phyloP scores from a whole-genome alignment of 768 basidiomycete species.

The Pisolithus albus region DNA sequence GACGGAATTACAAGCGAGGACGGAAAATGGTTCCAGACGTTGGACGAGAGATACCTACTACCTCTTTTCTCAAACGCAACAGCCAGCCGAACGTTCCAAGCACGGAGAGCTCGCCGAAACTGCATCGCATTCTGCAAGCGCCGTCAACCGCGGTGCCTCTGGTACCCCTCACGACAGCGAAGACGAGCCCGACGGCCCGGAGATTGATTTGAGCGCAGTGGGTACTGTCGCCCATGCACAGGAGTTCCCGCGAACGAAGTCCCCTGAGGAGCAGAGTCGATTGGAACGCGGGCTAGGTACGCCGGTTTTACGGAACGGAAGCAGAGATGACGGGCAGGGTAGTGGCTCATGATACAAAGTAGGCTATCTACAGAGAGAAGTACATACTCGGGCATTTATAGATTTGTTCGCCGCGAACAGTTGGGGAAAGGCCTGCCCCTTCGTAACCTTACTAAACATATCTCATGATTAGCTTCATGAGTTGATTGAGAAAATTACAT shows the following conservation, averaged over 20 bases:
- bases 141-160: constrained; percentile 15
- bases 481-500: too few relatives aligned
- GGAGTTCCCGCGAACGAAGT: constrained; percentile 18
- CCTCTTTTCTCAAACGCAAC: constrained; percentile 92
- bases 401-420: not conserved
- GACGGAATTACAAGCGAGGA: constrained; percentile 47
- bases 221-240: constrained; percentile 4
- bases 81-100: constrained; percentile 80
- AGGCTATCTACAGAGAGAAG: too few relatives aligned
- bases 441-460: not conserved
- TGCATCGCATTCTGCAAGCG: constrained; percentile 23
- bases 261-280: constrained; percentile 44
- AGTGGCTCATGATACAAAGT: not conserved
- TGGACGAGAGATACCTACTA: constrained; percentile 91
- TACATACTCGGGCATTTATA: not conserved
- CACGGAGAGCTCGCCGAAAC: constrained; percentile 56
- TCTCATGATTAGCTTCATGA: not conserved
- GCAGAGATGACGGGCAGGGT: constrained; percentile 18
- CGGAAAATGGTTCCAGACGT: constrained; percentile 90
- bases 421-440: not conserved
- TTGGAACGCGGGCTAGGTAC: constrained; percentile 59
- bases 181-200: constrained; percentile 36
- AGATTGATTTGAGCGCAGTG: constrained; percentile 37
- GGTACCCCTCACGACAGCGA: constrained; percentile 34
- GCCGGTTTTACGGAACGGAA: constrained; percentile 51